phyloP scores from a whole-genome alignment of 345 rosid genomes.

The Linum usitatissimum region DNA sequence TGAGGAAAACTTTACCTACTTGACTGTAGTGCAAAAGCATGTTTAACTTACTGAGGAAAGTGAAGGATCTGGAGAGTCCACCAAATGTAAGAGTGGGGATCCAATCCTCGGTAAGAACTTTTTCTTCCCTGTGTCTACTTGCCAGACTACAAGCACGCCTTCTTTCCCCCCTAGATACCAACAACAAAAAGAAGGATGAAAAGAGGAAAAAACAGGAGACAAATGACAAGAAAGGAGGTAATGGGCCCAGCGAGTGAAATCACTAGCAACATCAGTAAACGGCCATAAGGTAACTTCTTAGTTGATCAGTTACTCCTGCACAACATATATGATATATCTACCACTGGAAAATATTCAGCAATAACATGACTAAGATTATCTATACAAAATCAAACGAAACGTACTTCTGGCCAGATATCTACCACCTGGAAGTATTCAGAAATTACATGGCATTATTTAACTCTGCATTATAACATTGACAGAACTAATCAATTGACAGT shows the following conservation, averaged over 20 bases:
- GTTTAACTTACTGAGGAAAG: slow-evolving; percentile 65
- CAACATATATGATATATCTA: neutral
- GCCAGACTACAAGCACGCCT: slow-evolving; percentile 99
- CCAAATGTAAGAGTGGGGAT: slow-evolving; percentile 67
- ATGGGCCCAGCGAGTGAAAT: neutral
- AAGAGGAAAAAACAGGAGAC: neutral
- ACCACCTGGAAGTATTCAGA: neutral
- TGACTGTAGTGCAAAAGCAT: neutral
- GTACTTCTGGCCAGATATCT: neutral
- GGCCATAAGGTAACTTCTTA: neutral
- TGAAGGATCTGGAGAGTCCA: slow-evolving; percentile 67
- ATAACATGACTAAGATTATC: no score
- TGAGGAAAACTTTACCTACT: neutral
- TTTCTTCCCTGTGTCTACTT: slow-evolving; percentile 89
- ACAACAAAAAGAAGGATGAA: slow-evolving; percentile 2
- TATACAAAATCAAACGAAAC: neutral
- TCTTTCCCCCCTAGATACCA: slow-evolving; percentile 72
- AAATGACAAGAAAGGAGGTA: neutral
- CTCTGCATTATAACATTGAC: neutral
- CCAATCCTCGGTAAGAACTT: slow-evolving; percentile 88
- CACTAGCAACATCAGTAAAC: neutral
- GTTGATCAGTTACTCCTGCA: neutral
- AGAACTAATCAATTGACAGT: neutral
- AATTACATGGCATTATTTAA: neutral
- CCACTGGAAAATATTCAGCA: neutral